Conservation (phyloP, 352 stramenopile genomes). For the Globisporangium camurandrum region DNA sequence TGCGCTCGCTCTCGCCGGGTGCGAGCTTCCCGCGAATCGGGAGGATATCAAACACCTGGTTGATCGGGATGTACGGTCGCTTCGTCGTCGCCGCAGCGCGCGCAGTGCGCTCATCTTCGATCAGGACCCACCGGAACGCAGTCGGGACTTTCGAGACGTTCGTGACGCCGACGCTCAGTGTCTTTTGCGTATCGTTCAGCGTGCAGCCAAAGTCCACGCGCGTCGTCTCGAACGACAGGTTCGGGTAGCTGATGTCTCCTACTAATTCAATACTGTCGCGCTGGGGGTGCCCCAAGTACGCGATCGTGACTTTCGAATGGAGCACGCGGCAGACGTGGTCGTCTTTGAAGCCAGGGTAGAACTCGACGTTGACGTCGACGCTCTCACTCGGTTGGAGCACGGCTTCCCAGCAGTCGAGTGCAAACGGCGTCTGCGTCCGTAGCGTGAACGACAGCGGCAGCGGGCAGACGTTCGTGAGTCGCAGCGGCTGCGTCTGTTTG, state of each 20-base stretch:
- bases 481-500: constrained; percentile 69
- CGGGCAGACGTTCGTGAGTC: constrained; percentile 81
- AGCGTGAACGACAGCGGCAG: constrained; percentile 89
- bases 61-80: constrained; percentile 86
- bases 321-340: constrained; percentile 87
- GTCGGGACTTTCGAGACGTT: constrained; percentile 90
- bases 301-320: constrained; percentile 75
- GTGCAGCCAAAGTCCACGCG: constrained; percentile 92
- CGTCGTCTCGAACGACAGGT: constrained; percentile 87
- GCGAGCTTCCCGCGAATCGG: constrained; percentile 84
- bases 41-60: constrained; percentile 93
- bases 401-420: constrained; percentile 88
- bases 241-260: constrained; percentile 93
- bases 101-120: constrained; percentile 87
- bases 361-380: constrained; percentile 84
- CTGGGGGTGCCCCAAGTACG: constrained; percentile 87
- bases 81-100: constrained; percentile 44
- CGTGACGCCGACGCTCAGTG: constrained; percentile 73
- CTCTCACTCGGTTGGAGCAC: constrained; percentile 73
- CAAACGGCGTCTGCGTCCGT: constrained; percentile 87
- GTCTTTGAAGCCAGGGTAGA: constrained; percentile 91
- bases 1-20: constrained; percentile 84
- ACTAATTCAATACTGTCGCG: constrained; percentile 84
- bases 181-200: constrained; percentile 93
- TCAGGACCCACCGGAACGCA: constrained; percentile 90